These are phyloP conservation scores for Polyporus tsugae DNA, from an alignment of 1,284 basidiomycete species.

Conservation along the genomic window DNA sequence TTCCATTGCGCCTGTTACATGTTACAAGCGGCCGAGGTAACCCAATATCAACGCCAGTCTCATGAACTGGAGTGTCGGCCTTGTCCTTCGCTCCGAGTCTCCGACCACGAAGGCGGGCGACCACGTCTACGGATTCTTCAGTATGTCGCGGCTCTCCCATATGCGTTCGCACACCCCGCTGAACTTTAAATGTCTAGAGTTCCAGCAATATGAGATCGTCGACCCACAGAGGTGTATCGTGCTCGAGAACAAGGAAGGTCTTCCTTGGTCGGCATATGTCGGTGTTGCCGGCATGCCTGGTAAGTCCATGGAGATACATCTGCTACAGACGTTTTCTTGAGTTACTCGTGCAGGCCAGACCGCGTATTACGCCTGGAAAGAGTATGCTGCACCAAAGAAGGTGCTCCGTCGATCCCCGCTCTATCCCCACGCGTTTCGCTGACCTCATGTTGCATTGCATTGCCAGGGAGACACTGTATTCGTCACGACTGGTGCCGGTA, in stretches of 20 bases:
- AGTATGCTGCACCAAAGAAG: slow-evolving; percentile 35
- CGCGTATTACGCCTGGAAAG: slow-evolving; percentile 38
- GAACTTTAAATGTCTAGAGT: slow-evolving; percentile 23
- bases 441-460: background rate
- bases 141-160: slow-evolving; percentile 27
- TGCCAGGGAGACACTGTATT: slow-evolving; percentile 36
- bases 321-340: background rate
- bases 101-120: slow-evolving; percentile 49
- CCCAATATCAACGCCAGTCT: slow-evolving; percentile 21
- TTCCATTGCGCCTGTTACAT: too few species aligned
- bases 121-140: slow-evolving; percentile 48
- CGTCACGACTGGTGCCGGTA: slow-evolving; percentile 36
- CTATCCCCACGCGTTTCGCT: background rate
- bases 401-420: slow-evolving; percentile 3
- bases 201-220: slow-evolving; percentile 35
- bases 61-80: slow-evolving; percentile 46
- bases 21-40: background rate
- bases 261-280: slow-evolving; percentile 44
- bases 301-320: slow-evolving; percentile 2
- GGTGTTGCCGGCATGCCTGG: slow-evolving; percentile 47
- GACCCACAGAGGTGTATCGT: slow-evolving; percentile 22
- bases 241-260: slow-evolving; percentile 37
- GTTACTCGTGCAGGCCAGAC: slow-evolving; percentile 32
- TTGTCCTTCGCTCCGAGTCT: slow-evolving; percentile 54
- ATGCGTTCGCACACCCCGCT: background rate